These are phyloP conservation scores for Trichopus zeylanicus DNA, from an alignment of 116 monocot genomes.

Conservation along the genomic window DNA sequence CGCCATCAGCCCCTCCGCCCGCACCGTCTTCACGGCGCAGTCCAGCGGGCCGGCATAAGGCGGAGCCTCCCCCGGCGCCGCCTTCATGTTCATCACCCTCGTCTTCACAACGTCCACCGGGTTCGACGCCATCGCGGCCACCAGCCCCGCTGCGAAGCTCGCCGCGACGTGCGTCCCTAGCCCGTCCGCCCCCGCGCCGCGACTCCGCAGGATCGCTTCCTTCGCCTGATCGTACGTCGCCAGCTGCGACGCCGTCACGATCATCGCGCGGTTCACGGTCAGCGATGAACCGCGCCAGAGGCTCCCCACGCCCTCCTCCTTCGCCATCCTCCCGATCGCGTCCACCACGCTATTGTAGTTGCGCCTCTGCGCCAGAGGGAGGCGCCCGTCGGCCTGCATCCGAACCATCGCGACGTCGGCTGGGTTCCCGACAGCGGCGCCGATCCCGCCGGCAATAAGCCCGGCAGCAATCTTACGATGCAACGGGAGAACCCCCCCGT, in stretches of 20 bases:
- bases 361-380: conserved; percentile 54
- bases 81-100: conserved; percentile 90
- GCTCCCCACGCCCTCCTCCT: conserved; percentile 39
- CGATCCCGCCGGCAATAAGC: conserved; percentile 65
- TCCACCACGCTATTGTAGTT: conserved; percentile 56
- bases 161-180: conserved; percentile 73
- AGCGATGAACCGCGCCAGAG: conserved; percentile 81
- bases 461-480: conserved; percentile 75
- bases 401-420: conserved; percentile 98
- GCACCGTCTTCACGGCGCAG: conserved; percentile 75
- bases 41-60: conserved; percentile 70
- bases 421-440: conserved; percentile 84
- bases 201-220: conserved; percentile 43
- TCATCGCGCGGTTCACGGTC: conserved; percentile 92
- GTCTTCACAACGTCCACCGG: conserved; percentile 96
- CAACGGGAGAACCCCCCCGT: conserved; percentile 35
- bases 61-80: conserved; percentile 25
- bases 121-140: conserved; percentile 74
- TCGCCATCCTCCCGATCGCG: conserved; percentile 45
- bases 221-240: conserved; percentile 92
- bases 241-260: conserved; percentile 92
- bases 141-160: conserved; percentile 71
- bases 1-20: conserved; percentile 59
- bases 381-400: conserved; percentile 80
- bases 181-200: conserved; percentile 34